A percentile compares a stretch with the other conserved stretches of the same genome.
Conservation (phyloP, 768 basidiomycete genomes). For the Lactarius akahatsu region DNA sequence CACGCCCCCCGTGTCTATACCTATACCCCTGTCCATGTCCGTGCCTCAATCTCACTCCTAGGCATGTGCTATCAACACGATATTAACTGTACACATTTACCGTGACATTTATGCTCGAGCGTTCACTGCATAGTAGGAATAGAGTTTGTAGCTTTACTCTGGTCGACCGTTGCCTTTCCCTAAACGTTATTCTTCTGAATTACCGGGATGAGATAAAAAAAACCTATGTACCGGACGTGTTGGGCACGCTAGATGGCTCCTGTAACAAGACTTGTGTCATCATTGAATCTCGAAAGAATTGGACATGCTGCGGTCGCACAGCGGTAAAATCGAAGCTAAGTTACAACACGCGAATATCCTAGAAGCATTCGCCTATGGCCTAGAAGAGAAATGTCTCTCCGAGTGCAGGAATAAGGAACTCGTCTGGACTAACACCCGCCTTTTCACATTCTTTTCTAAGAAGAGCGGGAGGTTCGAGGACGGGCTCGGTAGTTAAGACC, state of each 20-base stretch:
- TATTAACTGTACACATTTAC: neutral
- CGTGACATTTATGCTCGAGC: neutral
- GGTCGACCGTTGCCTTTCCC: neutral
- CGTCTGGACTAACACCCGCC: slow-evolving; percentile 48
- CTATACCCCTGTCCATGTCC: neutral
- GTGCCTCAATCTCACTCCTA: neutral
- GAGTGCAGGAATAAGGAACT: slow-evolving; percentile 56
- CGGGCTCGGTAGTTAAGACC: slow-evolving; percentile 52
- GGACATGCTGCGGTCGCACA: too few relatives aligned
- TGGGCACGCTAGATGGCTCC: too few relatives aligned
- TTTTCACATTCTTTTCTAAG: slow-evolving; percentile 54
- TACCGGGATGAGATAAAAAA: neutral
- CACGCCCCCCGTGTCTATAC: neutral
- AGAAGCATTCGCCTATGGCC: neutral
- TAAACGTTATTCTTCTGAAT: too few relatives aligned
- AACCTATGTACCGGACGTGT: neutral
- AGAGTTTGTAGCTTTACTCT: neutral
- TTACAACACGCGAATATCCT: neutral
- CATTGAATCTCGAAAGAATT: too few relatives aligned
- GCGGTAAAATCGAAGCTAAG: neutral
- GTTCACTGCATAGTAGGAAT: neutral
- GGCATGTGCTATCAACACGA: neutral
- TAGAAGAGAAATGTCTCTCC: slow-evolving; percentile 52
- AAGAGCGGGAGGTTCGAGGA: slow-evolving; percentile 57
- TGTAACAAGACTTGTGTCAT: too few relatives aligned